These are phyloP conservation scores for Arthrobotrys conoides DNA, from an alignment of 2,329 filamentous ascomycete genomes.

Conservation along the genomic window DNA sequence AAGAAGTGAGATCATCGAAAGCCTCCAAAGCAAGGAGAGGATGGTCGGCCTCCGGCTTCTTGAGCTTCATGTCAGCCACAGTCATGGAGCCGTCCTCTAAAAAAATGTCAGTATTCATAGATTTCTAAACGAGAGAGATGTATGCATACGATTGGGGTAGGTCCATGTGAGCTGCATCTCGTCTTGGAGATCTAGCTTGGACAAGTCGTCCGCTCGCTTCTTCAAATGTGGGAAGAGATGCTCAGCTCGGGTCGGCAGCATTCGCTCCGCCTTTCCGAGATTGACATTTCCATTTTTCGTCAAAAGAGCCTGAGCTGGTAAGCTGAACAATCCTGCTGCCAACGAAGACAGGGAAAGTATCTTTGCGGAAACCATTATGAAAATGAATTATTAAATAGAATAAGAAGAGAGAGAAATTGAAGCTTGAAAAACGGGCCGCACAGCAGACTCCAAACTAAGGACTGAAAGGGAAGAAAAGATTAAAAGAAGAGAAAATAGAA, in stretches of 20 bases:
- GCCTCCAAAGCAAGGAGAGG: conserved; percentile 65
- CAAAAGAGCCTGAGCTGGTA: conserved; percentile 19
- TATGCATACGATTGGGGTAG: conserved; percentile 11
- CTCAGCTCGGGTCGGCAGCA: conserved; percentile 16
- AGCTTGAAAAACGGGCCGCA: conserved; percentile 1
- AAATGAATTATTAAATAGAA: background rate
- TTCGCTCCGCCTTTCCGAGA: conserved; percentile 10
- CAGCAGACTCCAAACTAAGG: conserved; percentile 21
- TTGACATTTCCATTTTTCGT: conserved; percentile 6
- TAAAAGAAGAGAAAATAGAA: background rate
- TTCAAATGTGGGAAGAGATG: conserved; percentile 30
- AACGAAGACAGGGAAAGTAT: conserved; percentile 10
- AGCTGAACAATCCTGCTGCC: conserved; percentile 14
- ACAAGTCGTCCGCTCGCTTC: conserved; percentile 56
- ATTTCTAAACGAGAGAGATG: background rate
- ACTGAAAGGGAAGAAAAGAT: background rate
- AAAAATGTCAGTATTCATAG: background rate
- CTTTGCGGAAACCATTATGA: conserved; percentile 27
- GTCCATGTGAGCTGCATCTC: conserved; percentile 63
- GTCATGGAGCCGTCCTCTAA: conserved; percentile 19
- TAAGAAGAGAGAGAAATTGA: background rate
- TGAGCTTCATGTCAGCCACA: conserved; percentile 65
- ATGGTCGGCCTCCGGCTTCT: conserved; percentile 63
- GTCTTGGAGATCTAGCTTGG: conserved; percentile 61
- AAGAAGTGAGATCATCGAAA: conserved; percentile 64